phyloP scores from a whole-genome alignment of 1,284 basidiomycete species.

The Cystobasidium pallidum region DNA sequence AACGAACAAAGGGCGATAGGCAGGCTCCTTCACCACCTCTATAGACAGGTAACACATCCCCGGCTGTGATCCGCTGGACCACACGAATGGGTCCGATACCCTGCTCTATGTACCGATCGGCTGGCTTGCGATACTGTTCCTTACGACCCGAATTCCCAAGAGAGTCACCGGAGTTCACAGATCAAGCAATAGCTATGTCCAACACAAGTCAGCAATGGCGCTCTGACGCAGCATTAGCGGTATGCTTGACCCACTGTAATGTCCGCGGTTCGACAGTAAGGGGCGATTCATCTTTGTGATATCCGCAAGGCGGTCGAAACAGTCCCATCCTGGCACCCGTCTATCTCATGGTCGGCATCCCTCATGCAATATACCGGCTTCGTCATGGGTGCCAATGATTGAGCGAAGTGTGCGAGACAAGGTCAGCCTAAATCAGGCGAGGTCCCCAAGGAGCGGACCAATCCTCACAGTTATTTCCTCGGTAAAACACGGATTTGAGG shows the following conservation, averaged over 20 bases:
- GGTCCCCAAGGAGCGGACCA: background rate
- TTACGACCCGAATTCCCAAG: conserved; percentile 24
- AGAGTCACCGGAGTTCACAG: conserved; percentile 45
- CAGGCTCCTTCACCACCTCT: conserved; percentile 45
- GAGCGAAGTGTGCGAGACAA: background rate
- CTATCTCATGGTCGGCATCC: conserved; percentile 50
- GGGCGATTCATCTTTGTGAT: conserved; percentile 45
- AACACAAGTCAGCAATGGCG: too few relatives aligned
- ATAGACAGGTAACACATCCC: conserved; percentile 45
- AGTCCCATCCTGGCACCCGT: conserved; percentile 47
- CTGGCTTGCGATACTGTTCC: conserved; percentile 34
- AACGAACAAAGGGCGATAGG: conserved; percentile 49
- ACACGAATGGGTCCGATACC: conserved; percentile 44
- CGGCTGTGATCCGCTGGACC: conserved; percentile 26
- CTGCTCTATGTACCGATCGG: conserved; percentile 31
- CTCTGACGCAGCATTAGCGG: too few relatives aligned
- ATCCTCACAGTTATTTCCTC: too few relatives aligned
- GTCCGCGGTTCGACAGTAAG: conserved; percentile 51
- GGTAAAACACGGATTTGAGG: too few relatives aligned
- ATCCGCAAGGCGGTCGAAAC: conserved; percentile 52
- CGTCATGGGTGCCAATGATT: conserved; percentile 52
- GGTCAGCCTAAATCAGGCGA: background rate
- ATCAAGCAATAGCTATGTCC: conserved; percentile 39
- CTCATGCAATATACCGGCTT: conserved; percentile 46
- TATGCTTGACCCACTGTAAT: conserved; percentile 47